These are phyloP conservation scores for Aspergillus aculeatus DNA, from an alignment of 2,329 filamentous ascomycete species.

Conservation along the genomic window DNA sequence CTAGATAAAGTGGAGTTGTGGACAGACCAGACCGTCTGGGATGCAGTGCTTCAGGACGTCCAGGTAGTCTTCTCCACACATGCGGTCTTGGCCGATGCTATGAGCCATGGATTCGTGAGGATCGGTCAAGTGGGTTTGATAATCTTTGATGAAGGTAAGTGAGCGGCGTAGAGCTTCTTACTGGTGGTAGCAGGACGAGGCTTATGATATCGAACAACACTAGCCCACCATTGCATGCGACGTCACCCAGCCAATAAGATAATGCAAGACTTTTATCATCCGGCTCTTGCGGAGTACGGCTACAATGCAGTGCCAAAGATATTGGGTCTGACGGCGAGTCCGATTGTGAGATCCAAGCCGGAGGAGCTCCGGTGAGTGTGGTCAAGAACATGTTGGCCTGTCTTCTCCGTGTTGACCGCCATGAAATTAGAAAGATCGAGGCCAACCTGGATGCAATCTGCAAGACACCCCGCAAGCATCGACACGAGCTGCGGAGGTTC, in stretches of 20 bases:
- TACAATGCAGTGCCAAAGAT: constrained; percentile 58
- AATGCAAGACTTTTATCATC: constrained; percentile 70
- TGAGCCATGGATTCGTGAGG: constrained; percentile 70
- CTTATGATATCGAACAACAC: neutral
- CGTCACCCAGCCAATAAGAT: constrained; percentile 67
- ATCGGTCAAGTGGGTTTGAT: constrained; percentile 65
- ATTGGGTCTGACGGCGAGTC: constrained; percentile 78
- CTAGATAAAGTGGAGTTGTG: constrained; percentile 70
- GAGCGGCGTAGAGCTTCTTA: no score
- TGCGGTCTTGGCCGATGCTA: constrained; percentile 70
- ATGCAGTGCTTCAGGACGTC: constrained; percentile 61
- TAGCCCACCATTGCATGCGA: constrained; percentile 70
- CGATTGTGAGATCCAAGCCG: constrained; percentile 61
- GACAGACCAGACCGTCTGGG: constrained; percentile 67
- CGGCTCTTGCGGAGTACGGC: constrained; percentile 36
- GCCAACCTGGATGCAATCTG: constrained; percentile 67
- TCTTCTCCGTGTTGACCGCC: constrained; percentile 3
- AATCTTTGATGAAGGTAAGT: constrained; percentile 77
- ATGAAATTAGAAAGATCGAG: constrained; percentile 56
- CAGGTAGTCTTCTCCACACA: constrained; percentile 76
- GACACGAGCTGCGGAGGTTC: constrained; percentile 66
- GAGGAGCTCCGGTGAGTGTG: constrained; percentile 52
- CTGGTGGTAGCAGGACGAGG: neutral
- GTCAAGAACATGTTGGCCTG: neutral
- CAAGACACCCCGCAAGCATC: constrained; percentile 65